Base-by-base conservation (phyloP, 179 eudicot genomes). In the Gypsophila paniculata region DNA sequence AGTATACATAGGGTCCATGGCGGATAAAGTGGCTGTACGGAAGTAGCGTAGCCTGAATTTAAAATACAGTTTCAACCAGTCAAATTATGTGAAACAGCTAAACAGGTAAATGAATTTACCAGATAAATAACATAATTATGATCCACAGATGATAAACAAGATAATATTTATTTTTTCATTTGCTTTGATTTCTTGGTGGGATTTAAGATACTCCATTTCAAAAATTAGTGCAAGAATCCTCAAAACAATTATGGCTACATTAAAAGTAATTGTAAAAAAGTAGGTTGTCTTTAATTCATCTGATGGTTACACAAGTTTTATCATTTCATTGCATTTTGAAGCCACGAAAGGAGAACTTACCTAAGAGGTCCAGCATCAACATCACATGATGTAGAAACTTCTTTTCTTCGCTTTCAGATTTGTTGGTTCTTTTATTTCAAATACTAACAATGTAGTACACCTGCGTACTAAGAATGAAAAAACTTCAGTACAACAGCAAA, bases 141-240 rank as follows among this genome's bases (percentile, higher is more conserved):
- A 68, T 68, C 76, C 69, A 77, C 38, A 66, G 36, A 51, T 14
- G 49, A 77, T 36, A 44, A 36, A 9, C 70, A 48, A 38, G 80
- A 77, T 72, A 73, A 73, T 61, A 52, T 65, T 18, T 68, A 48
- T 18, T 68, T 44, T 77, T 77, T 72, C 57, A 72, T 72, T 49
- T 65, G 54, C 65, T 34, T 57, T 21, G 14, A 36, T 49, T 66
- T n/a, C n/a, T 72, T 58, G 76, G 79, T 71, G 73, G 80, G 65
- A 49, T 68, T 68, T 26, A 68, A 51, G 23, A 51, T 51, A 11
- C 71, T 53, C 70, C 77, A 73, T 68, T 68, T 61, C 14, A 23
- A 23, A 69, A 29, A 75, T 72, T 42, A 77, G 69, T 66, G 65
- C 48, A 61, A 66, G 58, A 44, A 54, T 48, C 67, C 26, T 19